A percentile compares a stretch with the other conserved stretches of the same genome.
These are phyloP conservation scores for Ilyonectria destructans DNA, from an alignment of 2,329 filamentous ascomycete genomes.

Conservation along the genomic window DNA sequence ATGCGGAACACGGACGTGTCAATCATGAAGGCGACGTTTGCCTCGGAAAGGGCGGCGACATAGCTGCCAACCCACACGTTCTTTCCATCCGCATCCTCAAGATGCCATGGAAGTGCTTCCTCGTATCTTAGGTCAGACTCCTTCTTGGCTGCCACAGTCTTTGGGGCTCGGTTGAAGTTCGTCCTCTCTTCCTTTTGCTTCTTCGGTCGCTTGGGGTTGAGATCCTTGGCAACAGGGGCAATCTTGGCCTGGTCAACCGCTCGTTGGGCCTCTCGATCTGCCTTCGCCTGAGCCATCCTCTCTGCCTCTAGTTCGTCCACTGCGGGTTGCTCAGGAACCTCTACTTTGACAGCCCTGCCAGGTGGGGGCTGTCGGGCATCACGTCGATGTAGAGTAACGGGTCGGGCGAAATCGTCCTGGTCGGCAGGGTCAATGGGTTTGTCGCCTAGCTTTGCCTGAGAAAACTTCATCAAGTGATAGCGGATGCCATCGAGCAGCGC, in stretches of 20 bases:
- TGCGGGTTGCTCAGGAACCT: slow-evolving; percentile 61
- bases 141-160: slow-evolving; percentile 85
- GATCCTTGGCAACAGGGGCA: slow-evolving; percentile 81
- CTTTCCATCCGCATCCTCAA: slow-evolving; percentile 96
- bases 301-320: slow-evolving; percentile 74
- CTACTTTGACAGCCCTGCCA: slow-evolving; percentile 75
- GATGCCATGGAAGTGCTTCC: slow-evolving; percentile 95
- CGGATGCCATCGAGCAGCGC: slow-evolving; percentile 85
- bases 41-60: slow-evolving; percentile 88
- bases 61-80: slow-evolving; percentile 96
- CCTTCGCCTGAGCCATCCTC: slow-evolving; percentile 78
- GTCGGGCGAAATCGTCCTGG: slow-evolving; percentile 87
- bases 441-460: slow-evolving; percentile 69
- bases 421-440: slow-evolving; percentile 79
- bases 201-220: slow-evolving; percentile 66
- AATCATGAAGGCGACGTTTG: slow-evolving; percentile 85
- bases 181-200: slow-evolving; percentile 88
- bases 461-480: slow-evolving; percentile 89
- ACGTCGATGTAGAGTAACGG: slow-evolving; percentile 90
- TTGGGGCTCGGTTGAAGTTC: slow-evolving; percentile 87
- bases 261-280: slow-evolving; percentile 87
- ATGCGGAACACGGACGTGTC: slow-evolving; percentile 82
- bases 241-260: slow-evolving; percentile 94
- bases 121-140: slow-evolving; percentile 86
- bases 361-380: slow-evolving; percentile 82